These are phyloP conservation scores for Penicillium olsonii DNA, from an alignment of 2,329 filamentous ascomycete genomes.

Conservation along the genomic window DNA sequence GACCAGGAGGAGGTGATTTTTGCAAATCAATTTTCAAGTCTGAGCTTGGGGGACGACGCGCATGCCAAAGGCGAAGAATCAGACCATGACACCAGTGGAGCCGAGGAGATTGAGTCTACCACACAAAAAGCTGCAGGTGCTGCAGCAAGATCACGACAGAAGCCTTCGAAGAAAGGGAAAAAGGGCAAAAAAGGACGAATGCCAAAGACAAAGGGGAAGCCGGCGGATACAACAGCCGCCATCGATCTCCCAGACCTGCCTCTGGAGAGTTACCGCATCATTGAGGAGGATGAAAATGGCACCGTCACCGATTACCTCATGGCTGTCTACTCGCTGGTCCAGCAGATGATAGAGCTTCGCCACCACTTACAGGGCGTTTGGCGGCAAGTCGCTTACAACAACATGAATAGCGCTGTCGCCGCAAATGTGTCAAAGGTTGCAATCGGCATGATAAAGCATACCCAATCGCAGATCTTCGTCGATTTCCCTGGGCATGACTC, in stretches of 20 bases:
- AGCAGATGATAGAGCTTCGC: conserved; percentile 38
- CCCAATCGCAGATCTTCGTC: conserved; percentile 43
- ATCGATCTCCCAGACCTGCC: conserved; percentile 27
- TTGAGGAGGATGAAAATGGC: conserved; percentile 40
- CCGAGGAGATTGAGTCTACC: background rate
- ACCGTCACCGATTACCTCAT: conserved; percentile 47
- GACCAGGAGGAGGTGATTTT: background rate
- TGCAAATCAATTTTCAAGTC: background rate
- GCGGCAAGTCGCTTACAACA: conserved; percentile 47
- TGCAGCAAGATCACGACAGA: background rate
- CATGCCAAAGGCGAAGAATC: background rate
- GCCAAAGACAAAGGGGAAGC: background rate
- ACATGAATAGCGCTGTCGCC: conserved; percentile 50
- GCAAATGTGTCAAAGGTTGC: conserved; percentile 47
- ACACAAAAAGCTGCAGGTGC: too few relatives aligned
- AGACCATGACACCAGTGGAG: too few relatives aligned
- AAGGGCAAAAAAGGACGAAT: background rate
- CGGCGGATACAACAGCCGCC: background rate
- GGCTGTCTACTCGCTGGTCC: conserved; percentile 37
- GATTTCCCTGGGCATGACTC: conserved; percentile 26
- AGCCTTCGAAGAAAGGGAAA: background rate
- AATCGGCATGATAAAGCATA: conserved; percentile 44
- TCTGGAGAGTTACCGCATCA: conserved; percentile 48
- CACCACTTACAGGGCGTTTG: conserved; percentile 44
- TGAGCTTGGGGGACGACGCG: background rate